Conservation (phyloP, 2,329 filamentous ascomycete genomes). For the Aspergillus spinulosporus region DNA sequence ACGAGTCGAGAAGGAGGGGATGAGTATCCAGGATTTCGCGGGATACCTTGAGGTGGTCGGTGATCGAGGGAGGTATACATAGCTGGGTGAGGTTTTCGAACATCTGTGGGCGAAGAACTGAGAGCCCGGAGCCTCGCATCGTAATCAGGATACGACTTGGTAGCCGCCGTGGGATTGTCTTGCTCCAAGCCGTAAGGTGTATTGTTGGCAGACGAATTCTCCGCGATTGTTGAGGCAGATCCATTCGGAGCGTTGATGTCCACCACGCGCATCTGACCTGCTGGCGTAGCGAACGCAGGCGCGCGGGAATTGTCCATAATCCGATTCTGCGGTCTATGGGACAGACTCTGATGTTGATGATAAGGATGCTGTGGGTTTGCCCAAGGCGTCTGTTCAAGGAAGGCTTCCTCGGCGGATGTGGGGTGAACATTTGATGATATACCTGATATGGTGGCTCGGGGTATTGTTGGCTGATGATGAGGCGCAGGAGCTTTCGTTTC, state of each 20-base stretch:
- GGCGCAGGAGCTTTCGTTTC: slow-evolving; percentile 28
- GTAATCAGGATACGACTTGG: slow-evolving; percentile 35
- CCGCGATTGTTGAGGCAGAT: slow-evolving; percentile 50
- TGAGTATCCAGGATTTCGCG: slow-evolving; percentile 35
- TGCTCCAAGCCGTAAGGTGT: slow-evolving; percentile 46
- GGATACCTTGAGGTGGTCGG: slow-evolving; percentile 27
- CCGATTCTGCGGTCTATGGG: slow-evolving; percentile 34
- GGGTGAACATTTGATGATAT: slow-evolving; percentile 37
- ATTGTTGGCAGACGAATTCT: slow-evolving; percentile 47
- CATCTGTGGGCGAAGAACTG: slow-evolving; percentile 42
- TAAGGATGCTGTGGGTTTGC: slow-evolving; percentile 81
- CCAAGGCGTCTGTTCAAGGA: slow-evolving; percentile 87
- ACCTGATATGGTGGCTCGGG: slow-evolving; percentile 33
- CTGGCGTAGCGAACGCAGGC: slow-evolving; percentile 43
- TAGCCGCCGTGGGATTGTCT: slow-evolving; percentile 26
- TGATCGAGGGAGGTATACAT: slow-evolving; percentile 27
- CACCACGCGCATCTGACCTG: slow-evolving; percentile 46
- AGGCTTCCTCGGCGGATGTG: slow-evolving; percentile 74
- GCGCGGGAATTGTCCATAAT: slow-evolving; percentile 38
- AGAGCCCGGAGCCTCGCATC: slow-evolving; percentile 40
- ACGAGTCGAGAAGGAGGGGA: slow-evolving; percentile 38
- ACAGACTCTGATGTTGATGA: slow-evolving; percentile 55
- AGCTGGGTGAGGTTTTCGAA: slow-evolving; percentile 40
- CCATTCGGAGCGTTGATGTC: slow-evolving; percentile 47
- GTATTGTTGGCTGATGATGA: slow-evolving; percentile 31